phyloP scores from a whole-genome alignment of 306 rosid species.

The Biancaea sappan region DNA sequence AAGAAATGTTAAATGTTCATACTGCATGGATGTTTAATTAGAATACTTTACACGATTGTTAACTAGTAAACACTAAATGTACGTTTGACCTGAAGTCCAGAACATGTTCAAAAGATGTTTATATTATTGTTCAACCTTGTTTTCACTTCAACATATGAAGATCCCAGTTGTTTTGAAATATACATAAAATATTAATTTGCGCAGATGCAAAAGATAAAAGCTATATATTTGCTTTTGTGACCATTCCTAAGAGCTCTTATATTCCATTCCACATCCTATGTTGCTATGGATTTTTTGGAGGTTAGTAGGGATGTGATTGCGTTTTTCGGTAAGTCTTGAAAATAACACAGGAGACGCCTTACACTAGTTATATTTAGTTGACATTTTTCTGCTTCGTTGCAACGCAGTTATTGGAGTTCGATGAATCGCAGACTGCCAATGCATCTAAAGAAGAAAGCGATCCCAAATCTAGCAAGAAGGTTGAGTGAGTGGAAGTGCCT shows the following conservation, averaged over 20 bases:
- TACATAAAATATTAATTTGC: background rate
- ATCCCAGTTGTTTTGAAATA: background rate
- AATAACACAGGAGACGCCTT: background rate
- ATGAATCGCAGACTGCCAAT: constrained; percentile 57
- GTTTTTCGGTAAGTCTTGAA: background rate
- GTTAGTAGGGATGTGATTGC: too few relatives aligned
- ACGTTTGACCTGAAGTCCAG: background rate
- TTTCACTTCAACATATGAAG: constrained; percentile 19
- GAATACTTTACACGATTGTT: background rate
- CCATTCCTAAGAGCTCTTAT: background rate
- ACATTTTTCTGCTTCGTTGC: constrained; percentile 1
- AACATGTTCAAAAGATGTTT: background rate
- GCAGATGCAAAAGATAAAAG: background rate
- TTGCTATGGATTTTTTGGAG: background rate
- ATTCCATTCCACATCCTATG: background rate
- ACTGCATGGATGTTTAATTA: background rate
- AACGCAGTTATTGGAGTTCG: constrained; percentile 72
- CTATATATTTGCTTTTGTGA: constrained; percentile 9
- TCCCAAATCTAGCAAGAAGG: constrained; percentile 61
- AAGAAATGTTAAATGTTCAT: background rate
- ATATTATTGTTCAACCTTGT: background rate
- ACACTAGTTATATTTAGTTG: background rate
- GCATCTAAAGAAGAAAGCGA: constrained; percentile 56
- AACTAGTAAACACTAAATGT: background rate
- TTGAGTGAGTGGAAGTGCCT: constrained; percentile 47